Base-by-base conservation (phyloP, 225 moss, liverwort and hornwort genomes). In the Bryum argenteum region DNA sequence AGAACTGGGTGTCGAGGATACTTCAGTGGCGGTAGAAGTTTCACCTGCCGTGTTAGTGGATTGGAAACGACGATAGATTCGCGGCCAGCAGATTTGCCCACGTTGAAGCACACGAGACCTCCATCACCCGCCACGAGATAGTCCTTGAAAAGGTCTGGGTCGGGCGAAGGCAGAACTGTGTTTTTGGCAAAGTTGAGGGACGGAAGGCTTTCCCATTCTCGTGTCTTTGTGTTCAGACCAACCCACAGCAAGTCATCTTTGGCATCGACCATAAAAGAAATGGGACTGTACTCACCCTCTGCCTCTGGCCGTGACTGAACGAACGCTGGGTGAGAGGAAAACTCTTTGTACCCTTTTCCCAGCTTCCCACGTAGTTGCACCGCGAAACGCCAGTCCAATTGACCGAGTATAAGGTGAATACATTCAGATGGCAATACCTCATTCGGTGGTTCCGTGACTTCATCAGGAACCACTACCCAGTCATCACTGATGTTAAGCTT, bases 81-180 rank as follows among this genome's bases (percentile, higher is more conserved):
- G 5, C 12, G 60, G 0, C 74, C 69, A 0, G 54, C 9, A 0
- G 68, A 22, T 45, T 75, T 80, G 0, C 74, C 80, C 0, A 86
- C 82, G 4, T 77, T 75, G 9, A 80, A 33, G 55, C 80, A 77
- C 0, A 86, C 0, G 10, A 86, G 71, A 7, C 82, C 85, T 18
- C 54, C 56, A 7, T 72, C 74, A 14, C 82, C 74, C 39, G 80
- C 80, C 41, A 86, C 61, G 3, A 86, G 51, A 10, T 68, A 79
- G 60, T 80, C 82, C 60, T 86, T 80, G 67, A 82, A 77, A 2
- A 82, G 74, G 4, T 75, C 75, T 11, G 64, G 58, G 23, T 77
- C 64, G 1, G 82, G 86, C 42, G 74, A 59, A 24, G 80, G 86
- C 8, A 86, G 3, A 0, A 21, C 62, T 9, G 20, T 10, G 1